These are phyloP conservation scores for Hemileccinum impolitum DNA, from an alignment of 768 basidiomycete genomes.

Conservation along the genomic window DNA sequence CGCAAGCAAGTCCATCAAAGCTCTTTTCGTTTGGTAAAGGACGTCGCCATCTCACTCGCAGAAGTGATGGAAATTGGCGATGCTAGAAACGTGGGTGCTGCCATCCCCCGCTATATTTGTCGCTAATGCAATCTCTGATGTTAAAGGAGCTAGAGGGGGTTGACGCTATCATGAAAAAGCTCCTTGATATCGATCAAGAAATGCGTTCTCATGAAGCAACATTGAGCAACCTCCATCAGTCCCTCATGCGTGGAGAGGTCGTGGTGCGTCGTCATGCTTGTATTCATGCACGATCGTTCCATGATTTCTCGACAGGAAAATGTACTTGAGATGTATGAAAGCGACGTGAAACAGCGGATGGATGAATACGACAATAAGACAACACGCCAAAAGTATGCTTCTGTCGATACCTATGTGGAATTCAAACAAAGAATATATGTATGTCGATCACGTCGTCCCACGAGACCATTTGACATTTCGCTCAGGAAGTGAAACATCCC, in stretches of 20 bases:
- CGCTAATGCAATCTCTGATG: neutral
- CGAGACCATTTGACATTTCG: conserved; percentile 6
- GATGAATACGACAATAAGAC: conserved; percentile 58
- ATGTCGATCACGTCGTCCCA: conserved; percentile 22
- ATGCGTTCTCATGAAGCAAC: conserved; percentile 54
- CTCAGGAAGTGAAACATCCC: conserved; percentile 65
- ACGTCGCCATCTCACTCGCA: conserved; percentile 56
- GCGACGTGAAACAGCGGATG: conserved; percentile 39
- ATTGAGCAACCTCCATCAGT: conserved; percentile 55
- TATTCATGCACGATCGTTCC: neutral
- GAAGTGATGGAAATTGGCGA: conserved; percentile 57
- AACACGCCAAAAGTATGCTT: conserved; percentile 75
- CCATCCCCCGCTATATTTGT: neutral
- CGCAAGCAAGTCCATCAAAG: conserved; percentile 43
- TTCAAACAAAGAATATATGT: conserved; percentile 73
- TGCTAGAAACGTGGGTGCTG: conserved; percentile 44
- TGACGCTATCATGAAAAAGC: conserved; percentile 63
- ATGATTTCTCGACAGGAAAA: conserved; percentile 41
- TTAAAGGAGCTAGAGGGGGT: conserved; percentile 54
- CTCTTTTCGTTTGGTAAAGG: conserved; percentile 44
- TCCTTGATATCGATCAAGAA: conserved; percentile 64
- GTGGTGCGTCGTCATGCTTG: conserved; percentile 45
- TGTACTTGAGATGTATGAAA: conserved; percentile 48
- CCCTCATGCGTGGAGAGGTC: conserved; percentile 50
- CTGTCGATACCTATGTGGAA: conserved; percentile 50